Evolutionary conservation across 2,329 filamentous ascomycete genomes (phyloP), one percentile per base, ranked within the genome.

Genomic region (Penicillium sp.): DNA sequence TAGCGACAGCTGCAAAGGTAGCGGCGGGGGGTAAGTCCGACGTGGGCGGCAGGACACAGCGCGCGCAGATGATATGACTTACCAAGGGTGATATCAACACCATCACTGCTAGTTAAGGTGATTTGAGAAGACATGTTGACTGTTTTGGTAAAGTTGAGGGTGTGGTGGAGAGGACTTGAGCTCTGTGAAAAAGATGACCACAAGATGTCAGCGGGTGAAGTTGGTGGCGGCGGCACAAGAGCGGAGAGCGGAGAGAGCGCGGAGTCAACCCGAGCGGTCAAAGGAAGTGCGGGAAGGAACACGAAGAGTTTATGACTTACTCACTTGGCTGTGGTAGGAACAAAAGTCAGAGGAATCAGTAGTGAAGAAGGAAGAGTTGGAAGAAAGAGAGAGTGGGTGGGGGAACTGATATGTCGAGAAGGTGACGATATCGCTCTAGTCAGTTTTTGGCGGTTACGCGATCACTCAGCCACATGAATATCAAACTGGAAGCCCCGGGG

Each of bases 31-130:
- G 11, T 11, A 13, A 27, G 4, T 3, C 28, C 13, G n/a, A n/a
- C 9, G 9, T 7, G 8, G 29, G 29, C 7, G 29, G 8, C 11
- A 4, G 3, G 7, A 8, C 29, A 32, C 8, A 32, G 11, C 13
- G 5, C 27, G 40, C 26, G 39, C 27, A 9, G 28, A 33, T 4
- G 29, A 26, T 9, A 8, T 9, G 41, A 68, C 76, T 60, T 71
- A 80, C 77, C 76, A 55, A 81, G 74, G 9, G 62, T 55, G 51
- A 80, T 71, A 29, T 72, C 66, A 39, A 71, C 70, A 45, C 69
- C 68, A 65, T 80, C 77, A 43, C 76, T 78, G 65, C 72, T 75
- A 56, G 72, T 64, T 13, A 80, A 68, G 42, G 65, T 76, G 50
- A 80, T 72, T 11, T 54, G 50, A 49, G 28, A 33, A 11, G 44